Percentiles rank a stretch among this genome's conserved stretches.
phyloP scores from a whole-genome alignment of 2,329 filamentous ascomycete species.

The Bertia moriformis region DNA sequence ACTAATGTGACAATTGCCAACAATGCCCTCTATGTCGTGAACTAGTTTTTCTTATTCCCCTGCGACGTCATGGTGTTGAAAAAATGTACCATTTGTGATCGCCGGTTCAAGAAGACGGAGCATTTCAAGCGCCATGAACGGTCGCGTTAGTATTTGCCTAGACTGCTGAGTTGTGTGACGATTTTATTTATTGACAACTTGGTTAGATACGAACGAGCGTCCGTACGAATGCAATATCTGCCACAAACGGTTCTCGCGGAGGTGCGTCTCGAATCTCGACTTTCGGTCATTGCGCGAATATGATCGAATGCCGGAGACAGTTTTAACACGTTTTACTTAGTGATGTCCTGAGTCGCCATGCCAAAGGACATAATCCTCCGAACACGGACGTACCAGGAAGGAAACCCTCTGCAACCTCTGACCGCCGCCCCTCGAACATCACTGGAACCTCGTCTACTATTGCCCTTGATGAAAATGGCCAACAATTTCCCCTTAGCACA shows the following conservation, averaged over 20 bases:
- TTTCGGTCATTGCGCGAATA: no score
- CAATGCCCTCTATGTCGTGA: no score
- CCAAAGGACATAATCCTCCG: conserved; percentile 34
- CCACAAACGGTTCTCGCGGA: conserved; percentile 36
- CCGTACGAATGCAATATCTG: conserved; percentile 36
- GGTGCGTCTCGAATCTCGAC: conserved; percentile 16
- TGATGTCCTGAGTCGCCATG: conserved; percentile 29
- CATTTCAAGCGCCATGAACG: conserved; percentile 38
- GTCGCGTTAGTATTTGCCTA: conserved; percentile 25
- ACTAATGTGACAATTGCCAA: no score
- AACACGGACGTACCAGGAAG: no score
- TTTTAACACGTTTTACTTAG: conserved; percentile 18
- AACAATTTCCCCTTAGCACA: no score
- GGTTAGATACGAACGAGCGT: conserved; percentile 34
- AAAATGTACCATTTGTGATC: conserved; percentile 31
- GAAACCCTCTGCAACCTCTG: no score
- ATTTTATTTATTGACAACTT: conserved; percentile 11
- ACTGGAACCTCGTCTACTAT: no score
- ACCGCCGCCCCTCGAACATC: no score
- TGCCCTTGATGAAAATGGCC: no score
- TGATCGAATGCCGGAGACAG: conserved; percentile 8
- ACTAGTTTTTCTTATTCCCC: no score
- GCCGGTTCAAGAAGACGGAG: conserved; percentile 38
- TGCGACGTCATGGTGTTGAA: conserved; percentile 23
- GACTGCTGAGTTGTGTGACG: no score